phyloP scores from a whole-genome alignment of 768 basidiomycete genomes.

The Podaxis sp. region DNA sequence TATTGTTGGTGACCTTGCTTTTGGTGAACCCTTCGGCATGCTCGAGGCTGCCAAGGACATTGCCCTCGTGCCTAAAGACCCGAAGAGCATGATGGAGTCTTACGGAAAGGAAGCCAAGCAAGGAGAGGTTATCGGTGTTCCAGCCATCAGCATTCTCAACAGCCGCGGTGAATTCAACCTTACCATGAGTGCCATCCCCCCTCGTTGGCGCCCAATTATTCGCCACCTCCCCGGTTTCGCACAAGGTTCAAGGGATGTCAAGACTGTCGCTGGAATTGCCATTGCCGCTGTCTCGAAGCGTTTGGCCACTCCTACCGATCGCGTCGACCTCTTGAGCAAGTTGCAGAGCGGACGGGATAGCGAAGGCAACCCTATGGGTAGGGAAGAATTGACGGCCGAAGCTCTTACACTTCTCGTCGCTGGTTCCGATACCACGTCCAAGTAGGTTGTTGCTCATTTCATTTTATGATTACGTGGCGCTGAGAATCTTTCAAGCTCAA shows the following conservation, averaged over 20 bases:
- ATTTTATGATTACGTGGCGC: not conserved
- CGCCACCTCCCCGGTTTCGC: slow-evolving; percentile 71
- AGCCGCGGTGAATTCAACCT: slow-evolving; percentile 87
- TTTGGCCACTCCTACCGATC: slow-evolving; percentile 60
- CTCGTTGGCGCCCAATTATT: slow-evolving; percentile 63
- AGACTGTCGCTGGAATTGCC: slow-evolving; percentile 73
- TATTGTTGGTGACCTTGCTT: slow-evolving; percentile 84
- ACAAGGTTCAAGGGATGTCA: slow-evolving; percentile 58
- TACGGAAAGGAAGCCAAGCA: slow-evolving; percentile 42
- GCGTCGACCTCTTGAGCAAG: slow-evolving; percentile 78
- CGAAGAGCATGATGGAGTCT: slow-evolving; percentile 47
- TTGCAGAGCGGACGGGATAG: slow-evolving; percentile 75
- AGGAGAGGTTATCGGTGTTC: slow-evolving; percentile 53
- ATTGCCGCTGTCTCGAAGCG: slow-evolving; percentile 76
- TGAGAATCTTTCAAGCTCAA: slow-evolving; percentile 49
- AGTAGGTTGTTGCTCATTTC: slow-evolving; percentile 41
- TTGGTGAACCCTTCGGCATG: slow-evolving; percentile 92
- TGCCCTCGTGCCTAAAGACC: slow-evolving; percentile 61
- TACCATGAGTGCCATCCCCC: slow-evolving; percentile 77
- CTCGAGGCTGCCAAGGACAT: slow-evolving; percentile 69
- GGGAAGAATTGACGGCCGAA: slow-evolving; percentile 84
- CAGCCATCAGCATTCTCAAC: slow-evolving; percentile 83
- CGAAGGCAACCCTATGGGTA: slow-evolving; percentile 72
- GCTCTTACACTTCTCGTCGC: slow-evolving; percentile 83
- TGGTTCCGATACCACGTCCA: slow-evolving; percentile 90